Evolutionary conservation across 148 eudicot genomes (phyloP), one percentile per base, ranked within the genome.

Genomic region (Camellia japonica): DNA sequence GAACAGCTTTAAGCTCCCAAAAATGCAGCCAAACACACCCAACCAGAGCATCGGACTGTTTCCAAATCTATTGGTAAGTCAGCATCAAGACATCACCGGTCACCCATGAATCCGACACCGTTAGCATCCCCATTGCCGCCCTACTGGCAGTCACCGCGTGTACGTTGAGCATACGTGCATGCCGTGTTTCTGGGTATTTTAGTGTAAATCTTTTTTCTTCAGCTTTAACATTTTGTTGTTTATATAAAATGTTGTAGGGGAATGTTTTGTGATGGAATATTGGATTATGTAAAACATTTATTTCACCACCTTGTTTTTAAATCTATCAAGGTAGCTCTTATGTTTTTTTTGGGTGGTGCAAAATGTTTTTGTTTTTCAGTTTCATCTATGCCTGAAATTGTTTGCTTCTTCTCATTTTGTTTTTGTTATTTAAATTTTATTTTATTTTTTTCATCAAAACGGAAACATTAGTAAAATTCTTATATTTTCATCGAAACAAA

Each of bases 1-100:
- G 94, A 94, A 83, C 89, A 90, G 83, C 93, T 96, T 15, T 91
- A 87, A 75, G 73, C 80, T 38, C 86, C 87, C 7, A 93, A 92
- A 74, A 81, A 60, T 59, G 75, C 84, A 4, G 67, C 78, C n/a
- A 91, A 87, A 78, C 66, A 61, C 61, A 73, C 82, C 8, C 75
- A 63, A 4, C 38, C 71, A 9, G 88, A 79, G n/a, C 84, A 66
- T 78, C 88, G 81, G 74, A 80, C 76, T 16, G 18, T 46, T 59
- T 69, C 82, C 62, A 83, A 80, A 72, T 83, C 93, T 68, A 66
- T 78, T 11, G 79, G 70, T 5, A 80, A 74, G 54, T 79, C 87
- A 43, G 86, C 89, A 8, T 62, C 79, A 80, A 91, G 84, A 74
- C 84, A 85, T 30, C 87, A 78, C 44, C 86, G 76, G 54, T 83